Base-by-base conservation (phyloP, 1,284 basidiomycete genomes). In the Coriolopsis trogii region DNA sequence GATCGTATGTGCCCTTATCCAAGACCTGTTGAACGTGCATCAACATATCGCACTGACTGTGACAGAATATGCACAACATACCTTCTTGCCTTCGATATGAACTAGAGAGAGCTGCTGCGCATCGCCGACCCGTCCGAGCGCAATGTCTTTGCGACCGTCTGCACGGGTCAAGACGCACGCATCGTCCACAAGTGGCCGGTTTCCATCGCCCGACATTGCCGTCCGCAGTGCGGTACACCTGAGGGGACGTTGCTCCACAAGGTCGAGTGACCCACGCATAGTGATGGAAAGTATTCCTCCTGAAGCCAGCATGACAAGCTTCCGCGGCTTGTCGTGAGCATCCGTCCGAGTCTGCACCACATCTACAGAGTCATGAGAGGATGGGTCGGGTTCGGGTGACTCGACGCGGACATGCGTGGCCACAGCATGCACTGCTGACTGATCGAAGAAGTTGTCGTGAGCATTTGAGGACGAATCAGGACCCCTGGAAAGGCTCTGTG, bases 91-190 rank as follows among this genome's bases (percentile, higher is more conserved):
- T 16, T 46, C 25, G 21, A 64, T 31, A 15, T 48, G 44, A 41
- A 69, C 33, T 18, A 67, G 46, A 23, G 66, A 67, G 25, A 76
- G 56, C 40, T 78, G 73, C 21, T 67, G 53, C 39, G 60, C 61
- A 50, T 73, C 70, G 31, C 74, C 68, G 10, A 66, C 66, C 53
- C 77, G 74, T 6, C 68, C 76, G 2, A 77, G 62, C n/a, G 76
- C 53, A 13, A 72, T 42, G 28, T 71, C 26, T 26, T 62, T 53
- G 10, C n/a, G n/a, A n/a, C 60, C 58, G 44, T 62, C 57, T 1
- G 66, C 61, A 26, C 62, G 49, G 4, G 49, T 52, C 24, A 79
- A 47, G 6, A 77, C 46, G 51, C 77, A 79, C 4, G 73, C 71
- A 53, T 79, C 79, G 25, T 80, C 74, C 10, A 79, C 63, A 21